A percentile compares a stretch with the other conserved stretches of the same genome.
Conservation (phyloP, 2,329 filamentous ascomycete genomes). For the Monosporascus sp. region DNA sequence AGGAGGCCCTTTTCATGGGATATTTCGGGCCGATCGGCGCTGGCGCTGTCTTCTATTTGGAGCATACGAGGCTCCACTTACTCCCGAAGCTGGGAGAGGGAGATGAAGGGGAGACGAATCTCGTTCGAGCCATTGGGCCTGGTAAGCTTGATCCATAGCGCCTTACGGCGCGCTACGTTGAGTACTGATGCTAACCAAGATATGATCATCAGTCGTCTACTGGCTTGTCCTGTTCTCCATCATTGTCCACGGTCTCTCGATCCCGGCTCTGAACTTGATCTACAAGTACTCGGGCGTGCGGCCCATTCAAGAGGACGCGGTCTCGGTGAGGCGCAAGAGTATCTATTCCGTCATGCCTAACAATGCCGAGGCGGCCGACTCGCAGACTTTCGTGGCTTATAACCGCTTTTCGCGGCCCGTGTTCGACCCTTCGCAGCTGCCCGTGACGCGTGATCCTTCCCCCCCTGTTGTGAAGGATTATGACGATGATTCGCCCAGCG, state of each 20-base stretch:
- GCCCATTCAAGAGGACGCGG: slow-evolving; percentile 38
- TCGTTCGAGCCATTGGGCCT: slow-evolving; percentile 32
- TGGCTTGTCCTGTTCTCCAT: slow-evolving; percentile 38
- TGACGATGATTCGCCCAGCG: no score
- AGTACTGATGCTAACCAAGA: no score
- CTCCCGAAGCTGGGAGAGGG: slow-evolving; percentile 26
- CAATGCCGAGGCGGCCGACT: slow-evolving; percentile 34
- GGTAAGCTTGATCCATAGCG: slow-evolving; percentile 10
- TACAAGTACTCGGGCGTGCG: slow-evolving; percentile 34
- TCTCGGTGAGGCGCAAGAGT: slow-evolving; percentile 33
- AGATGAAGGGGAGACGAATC: slow-evolving; percentile 17
- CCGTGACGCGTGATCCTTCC: not conserved
- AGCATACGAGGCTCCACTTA: slow-evolving; percentile 35
- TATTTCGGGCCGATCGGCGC: slow-evolving; percentile 75
- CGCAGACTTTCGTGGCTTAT: slow-evolving; percentile 37
- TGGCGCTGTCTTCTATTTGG: slow-evolving; percentile 69
- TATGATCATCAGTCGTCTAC: slow-evolving; percentile 28
- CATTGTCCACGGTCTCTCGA: slow-evolving; percentile 42
- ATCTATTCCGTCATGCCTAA: slow-evolving; percentile 30
- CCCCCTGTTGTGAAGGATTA: no score
- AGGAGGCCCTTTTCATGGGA: slow-evolving; percentile 57
- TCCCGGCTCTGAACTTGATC: slow-evolving; percentile 35
- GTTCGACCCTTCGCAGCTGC: slow-evolving; percentile 1
- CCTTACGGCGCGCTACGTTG: no score
- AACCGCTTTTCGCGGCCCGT: slow-evolving; percentile 42